Conservation (phyloP, 148 eudicot genomes). For the Amaranthus hypochondriacus region DNA sequence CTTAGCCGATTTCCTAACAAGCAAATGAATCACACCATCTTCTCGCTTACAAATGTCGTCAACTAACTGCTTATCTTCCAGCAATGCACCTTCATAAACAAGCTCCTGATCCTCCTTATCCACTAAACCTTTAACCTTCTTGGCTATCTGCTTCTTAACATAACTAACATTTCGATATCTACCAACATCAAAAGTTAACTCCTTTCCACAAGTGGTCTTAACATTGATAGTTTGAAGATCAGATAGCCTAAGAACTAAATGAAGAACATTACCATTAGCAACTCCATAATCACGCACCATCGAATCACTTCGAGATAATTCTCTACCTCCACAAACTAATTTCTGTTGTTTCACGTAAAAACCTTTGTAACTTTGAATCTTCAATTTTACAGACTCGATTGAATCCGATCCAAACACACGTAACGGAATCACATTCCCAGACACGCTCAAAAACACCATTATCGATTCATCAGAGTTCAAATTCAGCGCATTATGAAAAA, state of each 20-base stretch:
- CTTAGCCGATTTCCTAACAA: conserved; percentile 63
- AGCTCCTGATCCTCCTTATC: conserved; percentile 69
- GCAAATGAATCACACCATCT: conserved; percentile 80
- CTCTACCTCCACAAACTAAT: conserved; percentile 79
- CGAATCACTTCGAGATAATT: conserved; percentile 71
- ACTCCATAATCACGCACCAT: conserved; percentile 75
- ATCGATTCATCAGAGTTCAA: conserved; percentile 46
- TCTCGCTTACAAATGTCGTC: conserved; percentile 56
- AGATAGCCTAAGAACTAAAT: conserved; percentile 69
- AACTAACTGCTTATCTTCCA: conserved; percentile 68
- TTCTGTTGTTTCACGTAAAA: conserved; percentile 64
- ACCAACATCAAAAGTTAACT: conserved; percentile 61
- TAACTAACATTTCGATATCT: conserved; percentile 61
- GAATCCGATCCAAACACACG: conserved; percentile 70
- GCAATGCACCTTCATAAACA: conserved; percentile 52
- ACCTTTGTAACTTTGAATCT: conserved; percentile 67
- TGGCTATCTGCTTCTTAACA: conserved; percentile 69
- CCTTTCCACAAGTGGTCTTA: conserved; percentile 64
- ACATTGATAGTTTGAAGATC: conserved; percentile 69
- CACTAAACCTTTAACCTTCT: conserved; percentile 36
- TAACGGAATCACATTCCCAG: conserved; percentile 61
- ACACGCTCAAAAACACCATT: conserved; percentile 48
- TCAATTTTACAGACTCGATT: conserved; percentile 66
- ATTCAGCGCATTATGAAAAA: conserved; percentile 24
- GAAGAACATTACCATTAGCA: conserved; percentile 71